phyloP scores from a whole-genome alignment of 495 filamentous ascomycete genomes.

The Xylaria sp. region DNA sequence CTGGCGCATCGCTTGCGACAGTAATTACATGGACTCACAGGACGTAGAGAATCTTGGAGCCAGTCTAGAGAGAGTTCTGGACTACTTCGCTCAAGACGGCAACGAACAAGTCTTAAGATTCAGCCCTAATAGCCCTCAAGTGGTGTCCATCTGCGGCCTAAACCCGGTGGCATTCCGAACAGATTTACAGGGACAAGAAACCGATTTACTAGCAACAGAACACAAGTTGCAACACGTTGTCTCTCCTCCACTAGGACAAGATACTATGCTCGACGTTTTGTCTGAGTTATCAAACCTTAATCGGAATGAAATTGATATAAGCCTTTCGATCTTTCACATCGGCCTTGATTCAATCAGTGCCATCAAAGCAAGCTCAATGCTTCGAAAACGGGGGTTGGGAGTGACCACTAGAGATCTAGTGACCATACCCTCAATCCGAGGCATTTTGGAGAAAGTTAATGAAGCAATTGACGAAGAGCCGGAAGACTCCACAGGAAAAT shows the following conservation, averaged over 20 bases:
- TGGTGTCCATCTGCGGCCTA: constrained; percentile 63
- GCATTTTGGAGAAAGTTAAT: constrained; percentile 49
- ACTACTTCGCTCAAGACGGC: constrained; percentile 54
- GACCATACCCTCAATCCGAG: constrained; percentile 64
- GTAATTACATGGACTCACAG: constrained; percentile 51
- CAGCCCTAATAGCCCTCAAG: constrained; percentile 37
- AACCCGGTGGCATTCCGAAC: constrained; percentile 40
- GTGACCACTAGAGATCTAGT: constrained; percentile 72
- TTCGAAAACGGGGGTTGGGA: constrained; percentile 64
- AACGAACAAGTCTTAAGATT: constrained; percentile 61
- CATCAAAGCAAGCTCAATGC: constrained; percentile 72
- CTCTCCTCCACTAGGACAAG: not conserved
- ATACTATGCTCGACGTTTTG: constrained; percentile 65
- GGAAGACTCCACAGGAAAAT: not conserved
- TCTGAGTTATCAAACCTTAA: constrained; percentile 68
- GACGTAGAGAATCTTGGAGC: constrained; percentile 57
- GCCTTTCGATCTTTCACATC: constrained; percentile 80
- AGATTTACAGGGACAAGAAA: not conserved
- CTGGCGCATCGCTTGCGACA: constrained; percentile 75
- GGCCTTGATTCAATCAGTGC: constrained; percentile 91
- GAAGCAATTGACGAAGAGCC: constrained; percentile 23
- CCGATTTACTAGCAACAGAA: not conserved
- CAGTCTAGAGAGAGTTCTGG: constrained; percentile 62
- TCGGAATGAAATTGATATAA: constrained; percentile 63
- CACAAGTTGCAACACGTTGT: not conserved